Evolutionary conservation across 2,329 filamentous ascomycete species (phyloP).

Genomic region (Colletotrichum sojae): DNA sequence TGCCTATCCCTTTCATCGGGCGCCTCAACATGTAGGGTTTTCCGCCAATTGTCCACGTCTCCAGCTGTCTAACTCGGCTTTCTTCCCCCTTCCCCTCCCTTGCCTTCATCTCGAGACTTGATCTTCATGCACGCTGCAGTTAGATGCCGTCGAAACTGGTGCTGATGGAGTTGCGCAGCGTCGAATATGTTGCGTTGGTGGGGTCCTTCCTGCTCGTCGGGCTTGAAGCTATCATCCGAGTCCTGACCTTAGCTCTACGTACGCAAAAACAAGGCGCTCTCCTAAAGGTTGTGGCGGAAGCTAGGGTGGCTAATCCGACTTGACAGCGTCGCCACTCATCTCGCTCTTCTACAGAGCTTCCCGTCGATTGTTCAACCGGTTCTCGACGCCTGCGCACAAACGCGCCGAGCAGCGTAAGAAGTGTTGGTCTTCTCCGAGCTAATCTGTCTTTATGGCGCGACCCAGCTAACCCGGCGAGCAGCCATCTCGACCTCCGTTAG

Average conservation of each 20-base stretch:
- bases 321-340: conserved; percentile 81
- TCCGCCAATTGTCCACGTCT: conserved; percentile 9
- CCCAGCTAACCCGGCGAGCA: conserved; percentile 71
- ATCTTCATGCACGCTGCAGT: conserved; percentile 31
- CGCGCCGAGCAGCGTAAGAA: conserved; percentile 78
- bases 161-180: conserved; percentile 59
- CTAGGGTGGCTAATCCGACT: conserved; percentile 41
- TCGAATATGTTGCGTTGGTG: conserved; percentile 89
- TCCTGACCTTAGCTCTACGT: conserved; percentile 92
- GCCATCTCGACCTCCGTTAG: conserved; percentile 83
- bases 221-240: conserved; percentile 85
- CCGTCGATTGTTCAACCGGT: conserved; percentile 83
- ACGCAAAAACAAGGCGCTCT: conserved; percentile 52
- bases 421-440: conserved; percentile 54
- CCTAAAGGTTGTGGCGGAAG: background rate
- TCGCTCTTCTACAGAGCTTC: conserved; percentile 86
- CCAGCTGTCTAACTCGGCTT: background rate
- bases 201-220: conserved; percentile 87
- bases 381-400: conserved; percentile 79
- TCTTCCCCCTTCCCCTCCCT: conserved; percentile 11
- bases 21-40: conserved; percentile 65
- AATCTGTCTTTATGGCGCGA: conserved; percentile 43
- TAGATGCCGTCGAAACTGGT: conserved; percentile 29
- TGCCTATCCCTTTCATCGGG: conserved; percentile 68
- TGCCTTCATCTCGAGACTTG: conserved; percentile 33